Conservation (phyloP, 2,329 filamentous ascomycete species). For the Herpotrichia juniperi region DNA sequence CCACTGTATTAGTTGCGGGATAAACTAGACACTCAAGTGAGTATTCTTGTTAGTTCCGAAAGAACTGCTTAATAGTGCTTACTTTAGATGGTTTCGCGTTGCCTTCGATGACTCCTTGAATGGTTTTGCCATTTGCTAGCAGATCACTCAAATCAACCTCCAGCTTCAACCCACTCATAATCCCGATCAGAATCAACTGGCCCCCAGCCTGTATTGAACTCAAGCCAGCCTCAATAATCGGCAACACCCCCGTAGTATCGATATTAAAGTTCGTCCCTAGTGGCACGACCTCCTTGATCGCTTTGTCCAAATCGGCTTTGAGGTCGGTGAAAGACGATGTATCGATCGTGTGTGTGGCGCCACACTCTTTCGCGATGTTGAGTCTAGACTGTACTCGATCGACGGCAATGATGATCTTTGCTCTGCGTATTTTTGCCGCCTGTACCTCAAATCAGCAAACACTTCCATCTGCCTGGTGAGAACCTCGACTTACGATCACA, state of each 20-base stretch:
- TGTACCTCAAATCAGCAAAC: constrained; percentile 6
- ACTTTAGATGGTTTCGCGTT: constrained; percentile 47
- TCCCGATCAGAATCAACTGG: constrained; percentile 58
- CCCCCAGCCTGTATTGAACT: constrained; percentile 53
- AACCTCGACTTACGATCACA: constrained; percentile 43
- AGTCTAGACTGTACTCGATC: constrained; percentile 42
- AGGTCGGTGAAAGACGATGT: constrained; percentile 27
- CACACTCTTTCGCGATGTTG: constrained; percentile 44
- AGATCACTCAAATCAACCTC: constrained; percentile 52
- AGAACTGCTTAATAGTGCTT: neutral
- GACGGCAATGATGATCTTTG: constrained; percentile 45
- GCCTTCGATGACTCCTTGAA: constrained; percentile 57
- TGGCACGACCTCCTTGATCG: constrained; percentile 41
- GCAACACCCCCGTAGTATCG: constrained; percentile 57
- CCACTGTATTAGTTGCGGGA: constrained; percentile 58
- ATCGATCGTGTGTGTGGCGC: constrained; percentile 48
- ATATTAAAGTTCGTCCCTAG: constrained; percentile 54
- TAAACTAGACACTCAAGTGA: constrained; percentile 32
- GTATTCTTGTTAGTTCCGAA: neutral
- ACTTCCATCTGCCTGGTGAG: neutral
- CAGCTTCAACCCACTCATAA: constrained; percentile 52
- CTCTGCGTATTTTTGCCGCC: constrained; percentile 53
- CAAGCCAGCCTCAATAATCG: constrained; percentile 51
- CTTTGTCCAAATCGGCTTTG: constrained; percentile 35
- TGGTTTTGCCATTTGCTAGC: constrained; percentile 56